Percentiles rank a stretch among this genome's conserved stretches.
phyloP scores from a whole-genome alignment of 1,284 basidiomycete genomes.

The Tilletia setariae region DNA sequence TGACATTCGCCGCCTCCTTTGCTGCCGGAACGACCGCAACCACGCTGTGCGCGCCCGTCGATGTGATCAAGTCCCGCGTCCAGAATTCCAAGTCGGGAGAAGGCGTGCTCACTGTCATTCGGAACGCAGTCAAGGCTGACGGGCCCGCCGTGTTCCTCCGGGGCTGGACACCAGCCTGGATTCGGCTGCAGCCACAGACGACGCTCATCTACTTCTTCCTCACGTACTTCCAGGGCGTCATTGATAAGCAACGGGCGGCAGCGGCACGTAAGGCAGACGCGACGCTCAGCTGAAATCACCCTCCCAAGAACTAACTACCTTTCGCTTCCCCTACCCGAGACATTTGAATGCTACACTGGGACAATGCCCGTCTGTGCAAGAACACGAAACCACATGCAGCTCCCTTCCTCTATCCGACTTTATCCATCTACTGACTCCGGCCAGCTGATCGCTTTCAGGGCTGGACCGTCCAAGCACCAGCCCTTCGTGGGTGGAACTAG shows the following conservation, averaged over 20 bases:
- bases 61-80: constrained; percentile 59
- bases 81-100: constrained; percentile 53
- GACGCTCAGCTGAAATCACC: not conserved
- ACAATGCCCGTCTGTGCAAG: too few relatives aligned
- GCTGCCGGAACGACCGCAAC: constrained; percentile 61
- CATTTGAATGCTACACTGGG: not conserved
- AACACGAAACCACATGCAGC: too few relatives aligned
- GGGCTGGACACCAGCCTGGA: constrained; percentile 62
- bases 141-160: constrained; percentile 60
- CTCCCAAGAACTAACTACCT: too few relatives aligned
- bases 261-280: not conserved
- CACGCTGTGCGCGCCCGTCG: constrained; percentile 49
- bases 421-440: too few relatives aligned
- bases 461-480: too few relatives aligned
- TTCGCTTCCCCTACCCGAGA: not conserved
- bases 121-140: constrained; percentile 45
- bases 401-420: too few relatives aligned
- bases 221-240: not conserved
- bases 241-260: not conserved
- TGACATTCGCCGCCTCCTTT: constrained; percentile 59
- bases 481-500: too few relatives aligned
- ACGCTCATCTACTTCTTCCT: constrained; percentile 18
- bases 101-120: constrained; percentile 32
- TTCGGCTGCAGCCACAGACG: constrained; percentile 46
- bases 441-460: too few relatives aligned